Evolutionary conservation across 345 rosid species (phyloP), one percentile per base, ranked within the genome.

Genomic region (Eucalyptus marginata): DNA sequence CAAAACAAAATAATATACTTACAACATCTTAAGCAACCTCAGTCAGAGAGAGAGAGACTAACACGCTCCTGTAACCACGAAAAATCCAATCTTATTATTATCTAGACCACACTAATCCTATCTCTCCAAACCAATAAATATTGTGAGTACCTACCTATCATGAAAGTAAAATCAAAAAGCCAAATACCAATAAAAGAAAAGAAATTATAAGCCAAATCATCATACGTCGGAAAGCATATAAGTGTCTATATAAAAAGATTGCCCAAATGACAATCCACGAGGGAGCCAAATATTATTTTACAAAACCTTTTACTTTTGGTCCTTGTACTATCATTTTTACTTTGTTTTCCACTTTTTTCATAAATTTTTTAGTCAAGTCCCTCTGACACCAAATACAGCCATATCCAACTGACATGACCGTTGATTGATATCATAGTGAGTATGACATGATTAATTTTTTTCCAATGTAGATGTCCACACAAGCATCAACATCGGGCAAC

Each of bases 201-300:
- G 31, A 59, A 59, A 59, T 11, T 59, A 27, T 27, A 59, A 59
- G 66, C 15, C 7, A 58, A 58, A 10, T 24, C 64, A 24, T 58
- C 13, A 0, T 9, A 4, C 2, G 64, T 25, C 2, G 7, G 7
- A 25, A 27, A 54, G 66, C 1, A 58, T 25, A 25, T 25, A 58
- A 58, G 14, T 24, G n/a, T 1, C 0, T 1, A 3, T 1, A 25
- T 25, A 8, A 58, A 25, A 59, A 11, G 31, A 59, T 0, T 3
- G 7, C 2, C n/a, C 0, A 0, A 59, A 0, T 0, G 66, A 25
- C 31, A 0, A 59, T 24, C n/a, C 64, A 0, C 7, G n/a, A 3
- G 5, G 10, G n/a, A 58, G n/a, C 14, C 64, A 2, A 58, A 59
- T 59, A 59, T 59, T 59, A 59, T 59, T 27, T 58, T 58, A 25